Conservation (phyloP, 495 filamentous ascomycete genomes). For the Letharia lupina region DNA sequence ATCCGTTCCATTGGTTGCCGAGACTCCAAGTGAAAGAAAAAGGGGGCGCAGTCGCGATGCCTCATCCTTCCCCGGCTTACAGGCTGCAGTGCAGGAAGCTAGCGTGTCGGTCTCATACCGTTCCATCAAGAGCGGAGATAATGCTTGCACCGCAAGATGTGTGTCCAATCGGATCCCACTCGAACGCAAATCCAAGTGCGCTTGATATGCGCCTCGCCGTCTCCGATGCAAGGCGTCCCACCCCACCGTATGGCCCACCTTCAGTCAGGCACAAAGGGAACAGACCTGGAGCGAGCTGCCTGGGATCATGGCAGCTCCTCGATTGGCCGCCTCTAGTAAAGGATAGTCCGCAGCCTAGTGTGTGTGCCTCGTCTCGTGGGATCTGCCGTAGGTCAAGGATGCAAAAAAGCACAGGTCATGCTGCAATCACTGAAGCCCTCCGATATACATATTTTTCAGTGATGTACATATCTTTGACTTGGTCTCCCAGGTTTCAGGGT, state of each 20-base stretch:
- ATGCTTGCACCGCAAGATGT: background rate
- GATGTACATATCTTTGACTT: background rate
- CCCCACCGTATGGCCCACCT: background rate
- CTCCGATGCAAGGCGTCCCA: background rate
- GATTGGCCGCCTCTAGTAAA: background rate
- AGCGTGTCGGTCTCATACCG: background rate
- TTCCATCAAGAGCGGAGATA: background rate
- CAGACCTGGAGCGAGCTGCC: background rate
- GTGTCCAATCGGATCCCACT: background rate
- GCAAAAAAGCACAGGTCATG: background rate
- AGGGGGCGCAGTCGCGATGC: background rate
- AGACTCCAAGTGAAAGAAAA: background rate
- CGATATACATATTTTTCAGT: background rate
- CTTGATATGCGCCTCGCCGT: background rate
- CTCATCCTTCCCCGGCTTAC: background rate
- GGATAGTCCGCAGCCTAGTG: background rate
- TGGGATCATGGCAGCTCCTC: background rate
- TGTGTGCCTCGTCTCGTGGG: background rate
- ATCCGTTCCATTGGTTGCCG: background rate
- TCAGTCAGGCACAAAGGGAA: background rate
- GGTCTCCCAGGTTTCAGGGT: background rate
- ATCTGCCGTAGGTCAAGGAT: background rate
- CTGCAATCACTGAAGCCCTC: background rate
- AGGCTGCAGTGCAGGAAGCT: background rate
- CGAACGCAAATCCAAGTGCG: background rate